Percentiles rank a stretch among this genome's conserved stretches.
Conservation (phyloP, 345 rosid species). For the Boechera retrofracta region DNA sequence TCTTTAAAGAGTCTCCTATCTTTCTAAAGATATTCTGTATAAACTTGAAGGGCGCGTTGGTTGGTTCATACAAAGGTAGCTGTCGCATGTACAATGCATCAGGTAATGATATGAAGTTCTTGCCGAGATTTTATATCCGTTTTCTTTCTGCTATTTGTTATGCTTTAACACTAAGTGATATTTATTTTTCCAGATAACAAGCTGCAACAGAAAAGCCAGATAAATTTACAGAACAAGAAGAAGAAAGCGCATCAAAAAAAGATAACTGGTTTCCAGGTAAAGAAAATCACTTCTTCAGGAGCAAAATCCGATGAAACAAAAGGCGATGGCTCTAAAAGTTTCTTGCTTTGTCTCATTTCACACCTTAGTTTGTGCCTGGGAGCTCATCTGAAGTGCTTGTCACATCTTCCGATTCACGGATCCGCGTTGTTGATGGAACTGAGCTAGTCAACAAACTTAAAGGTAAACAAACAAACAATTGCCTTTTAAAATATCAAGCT, state of each 20-base stretch:
- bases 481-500: constrained; percentile 8
- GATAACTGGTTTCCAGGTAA: constrained; percentile 99
- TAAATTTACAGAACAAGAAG: constrained; percentile 88
- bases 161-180: constrained; percentile 5
- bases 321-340: constrained; percentile 34
- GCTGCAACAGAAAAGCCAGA: constrained; percentile 70
- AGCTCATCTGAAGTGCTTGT: constrained; percentile 94
- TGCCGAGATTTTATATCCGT: constrained; percentile 1
- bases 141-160: not conserved
- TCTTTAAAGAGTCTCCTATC: constrained; percentile 8
- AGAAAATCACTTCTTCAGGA: constrained; percentile 8
- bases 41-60: constrained; percentile 78
- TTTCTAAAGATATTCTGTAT: constrained; percentile 40
- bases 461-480: constrained; percentile 55
- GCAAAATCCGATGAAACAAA: constrained; percentile 19
- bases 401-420: constrained; percentile 93
- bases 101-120: constrained; percentile 50
- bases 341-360: constrained; percentile 36
- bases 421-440: constrained; percentile 78
- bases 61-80: constrained; percentile 94
- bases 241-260: constrained; percentile 91
- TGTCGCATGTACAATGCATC: constrained; percentile 73
- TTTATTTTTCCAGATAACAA: constrained; percentile 66
- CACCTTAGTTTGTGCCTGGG: constrained; percentile 81
- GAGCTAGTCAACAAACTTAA: constrained; percentile 89